Base-by-base conservation (phyloP, 257 asterid genomes). In the Capsicum baccatum region DNA sequence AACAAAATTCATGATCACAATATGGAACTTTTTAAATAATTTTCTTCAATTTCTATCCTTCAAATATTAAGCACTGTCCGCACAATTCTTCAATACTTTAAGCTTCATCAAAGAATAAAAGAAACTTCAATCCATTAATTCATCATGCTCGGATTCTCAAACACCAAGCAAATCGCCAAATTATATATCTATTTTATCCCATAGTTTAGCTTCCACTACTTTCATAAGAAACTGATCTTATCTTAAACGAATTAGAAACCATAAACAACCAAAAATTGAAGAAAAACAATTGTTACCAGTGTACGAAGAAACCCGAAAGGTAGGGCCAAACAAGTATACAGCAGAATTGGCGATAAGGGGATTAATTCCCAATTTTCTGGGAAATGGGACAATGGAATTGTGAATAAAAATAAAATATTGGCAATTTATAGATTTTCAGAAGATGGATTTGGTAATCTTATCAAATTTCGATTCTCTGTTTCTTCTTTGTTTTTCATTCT, bases 371-470 rank as follows among this genome's bases (percentile, higher is more conserved):
- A 73, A 13, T 73, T 10, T 3, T 48, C 60, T 47, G 44, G 80
- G 19, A 73, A 73, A 73, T 57, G 21, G 19, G 62, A 62, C 68
- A 62, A 62, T 62, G 8, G 39, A 62, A 48, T 33, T 13, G 47
- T 26, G 9, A 12, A 66, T 6, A 26, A 33, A 10, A 47, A 73
- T 10, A 11, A 59, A 48, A 73, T 39, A 39, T 39, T 47, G 59
- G 6, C 59, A 73, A 73, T 73, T 19, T 48, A 11, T 74, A 71
- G 55, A 69, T 69, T 69, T 39, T 15, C 79, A 69, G 9, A 69
- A 47, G 16, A 9, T 42, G 80, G 80, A 74, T 74, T 74, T 52
- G 80, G 60, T 74, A 74, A 74, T 74, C 80, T 48, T 74, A 74
- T 74, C 80, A 44, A 74, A 74, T 47, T 73, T 47, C 6, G 11